Evolutionary conservation across 148 eudicot genomes (phyloP), one percentile per base, ranked within the genome.

Genomic region (Chenopodium formosanum): DNA sequence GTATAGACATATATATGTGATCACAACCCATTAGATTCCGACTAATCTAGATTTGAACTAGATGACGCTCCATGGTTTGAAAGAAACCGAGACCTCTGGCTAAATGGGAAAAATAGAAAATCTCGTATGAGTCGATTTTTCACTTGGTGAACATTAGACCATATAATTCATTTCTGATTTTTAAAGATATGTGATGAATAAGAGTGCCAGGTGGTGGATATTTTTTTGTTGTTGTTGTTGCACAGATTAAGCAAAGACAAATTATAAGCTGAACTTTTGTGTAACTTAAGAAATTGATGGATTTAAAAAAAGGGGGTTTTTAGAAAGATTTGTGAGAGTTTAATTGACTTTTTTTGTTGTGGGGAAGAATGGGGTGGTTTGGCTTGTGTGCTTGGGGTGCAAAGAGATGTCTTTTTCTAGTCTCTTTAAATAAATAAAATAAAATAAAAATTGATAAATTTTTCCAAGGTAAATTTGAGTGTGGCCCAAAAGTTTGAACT

Each of bases 331-430:
- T 58, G 27, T 32, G 70, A 58, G 82, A 19, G 37, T 50, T 52
- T 67, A 23, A 52, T 67, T 56, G 69, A 40, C 69, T 29, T 62
- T 50, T 31, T 64, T 19, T 81, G 20, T 47, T 29, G 44, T 40
- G 50, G 31, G 20, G 44, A 13, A 23, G 20, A 25, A 11, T 22
- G 74, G 56, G 40, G 65, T 20, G 50, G 4, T 73, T 48, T 81
- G 74, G 79, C 73, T 78, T 78, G 79, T 83, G 82, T 83, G 82
- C 31, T 74, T 74, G 23, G 82, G 82, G 82, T 79, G 69, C 82
- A 79, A 82, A 66, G 82, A 53, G 82, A 52, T 53, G 85, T 79
- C 82, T 44, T 37, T 83, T 83, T 83, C 85, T 65, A 73, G 25
- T 52, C 60, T 77, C 74, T 53, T 46, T 14, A 5, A 20, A 13